Evolutionary conservation across 352 stramenopile genomes (phyloP), one percentile per base, ranked within the genome.

Genomic region (Phytophthora capsici): DNA sequence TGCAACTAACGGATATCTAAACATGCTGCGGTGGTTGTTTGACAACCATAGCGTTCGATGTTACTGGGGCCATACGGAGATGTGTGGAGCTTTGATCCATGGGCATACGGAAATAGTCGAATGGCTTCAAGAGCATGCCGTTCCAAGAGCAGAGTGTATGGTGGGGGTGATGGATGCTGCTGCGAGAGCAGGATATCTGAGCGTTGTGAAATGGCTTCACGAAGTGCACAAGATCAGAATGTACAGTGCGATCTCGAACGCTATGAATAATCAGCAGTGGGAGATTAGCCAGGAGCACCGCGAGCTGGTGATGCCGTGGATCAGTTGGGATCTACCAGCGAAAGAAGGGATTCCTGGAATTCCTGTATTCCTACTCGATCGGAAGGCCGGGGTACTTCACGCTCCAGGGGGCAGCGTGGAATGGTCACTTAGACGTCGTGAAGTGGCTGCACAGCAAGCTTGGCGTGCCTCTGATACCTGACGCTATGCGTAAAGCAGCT

Each of bases 281-380:
- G 59, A 61, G 44, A 54, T 49, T 36, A 57, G 49, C n/a, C 46
- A 32, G 25, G 59, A 69, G 10, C 49, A 71, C 5, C 41, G 63
- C 13, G 49, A 53, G 25, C 56, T 62, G 55, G 14, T 53, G 41
- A 62, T 66, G 41, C 63, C 56, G 26, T 66, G 38, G 63, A 66
- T 71, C 63, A 60, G 59, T 25, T 66, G 63, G 48, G 63, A 71
- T 36, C 49, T 52, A 16, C 40, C 57, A 16, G 55, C 43, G 13
- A 71, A 66, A 44, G 32, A 62, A 28, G 63, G 14, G 13, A 9
- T 71, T 71, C 30, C 40, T 71, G 9, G 59, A 73, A 20, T 69
- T 65, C 14, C 32, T 73, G 17, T 47, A 65, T n/a, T 19, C 28
- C 8, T 20, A 50, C 23, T 61, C 47, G 30, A 66, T 71, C 41